Conservation (phyloP, 192 early-diverging fungal species). For the Backusella australiensis region DNA sequence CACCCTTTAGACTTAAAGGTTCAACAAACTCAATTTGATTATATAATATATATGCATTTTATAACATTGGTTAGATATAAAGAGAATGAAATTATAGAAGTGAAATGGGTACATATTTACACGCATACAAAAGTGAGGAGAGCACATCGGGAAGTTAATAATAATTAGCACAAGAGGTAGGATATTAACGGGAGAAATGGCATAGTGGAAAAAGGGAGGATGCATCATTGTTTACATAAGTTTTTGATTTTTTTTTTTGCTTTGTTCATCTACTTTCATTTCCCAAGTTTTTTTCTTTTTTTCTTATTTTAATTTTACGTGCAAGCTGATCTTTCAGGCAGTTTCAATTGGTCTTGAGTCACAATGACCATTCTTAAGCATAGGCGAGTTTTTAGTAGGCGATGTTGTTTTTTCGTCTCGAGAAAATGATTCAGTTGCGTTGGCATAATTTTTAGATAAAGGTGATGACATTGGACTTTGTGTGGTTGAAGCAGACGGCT, state of each 20-base stretch:
- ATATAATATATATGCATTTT: background rate
- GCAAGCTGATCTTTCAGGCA: background rate
- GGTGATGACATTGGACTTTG: background rate
- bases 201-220: background rate
- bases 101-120: background rate
- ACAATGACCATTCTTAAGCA: background rate
- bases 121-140: background rate
- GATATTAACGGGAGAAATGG: background rate
- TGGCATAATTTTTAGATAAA: background rate
- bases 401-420: background rate
- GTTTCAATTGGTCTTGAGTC: constrained; percentile 9
- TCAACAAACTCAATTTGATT: background rate
- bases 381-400: background rate
- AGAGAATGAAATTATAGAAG: background rate
- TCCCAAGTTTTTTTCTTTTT: background rate
- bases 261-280: background rate
- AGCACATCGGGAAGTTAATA: background rate
- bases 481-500: background rate
- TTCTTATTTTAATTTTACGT: background rate
- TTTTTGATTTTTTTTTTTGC: background rate
- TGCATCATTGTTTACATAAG: background rate
- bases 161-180: background rate
- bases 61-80: background rate
- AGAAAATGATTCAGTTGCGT: background rate
- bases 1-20: background rate